phyloP scores from a whole-genome alignment of 441 rosid species.

The Geranium incanum region DNA sequence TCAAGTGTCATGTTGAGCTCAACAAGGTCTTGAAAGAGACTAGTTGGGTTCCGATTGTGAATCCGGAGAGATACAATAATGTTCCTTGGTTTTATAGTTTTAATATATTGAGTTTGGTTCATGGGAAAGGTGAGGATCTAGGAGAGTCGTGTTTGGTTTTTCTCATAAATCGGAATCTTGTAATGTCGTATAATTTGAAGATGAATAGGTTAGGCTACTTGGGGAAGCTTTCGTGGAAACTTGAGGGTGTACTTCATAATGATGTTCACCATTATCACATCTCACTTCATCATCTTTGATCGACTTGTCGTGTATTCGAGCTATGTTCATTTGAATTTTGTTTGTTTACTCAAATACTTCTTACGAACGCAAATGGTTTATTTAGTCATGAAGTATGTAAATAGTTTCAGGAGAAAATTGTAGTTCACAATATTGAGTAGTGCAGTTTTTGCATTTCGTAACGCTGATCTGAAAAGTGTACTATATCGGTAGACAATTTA shows the following conservation, averaged over 20 bases:
- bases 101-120: neutral
- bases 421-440: too few species aligned
- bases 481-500: too few species aligned
- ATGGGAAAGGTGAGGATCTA: neutral
- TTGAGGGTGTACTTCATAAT: constrained; percentile 1
- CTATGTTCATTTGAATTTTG: too few species aligned
- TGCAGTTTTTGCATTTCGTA: too few species aligned
- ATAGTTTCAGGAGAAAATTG: too few species aligned
- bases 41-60: neutral
- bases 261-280: constrained; percentile 3
- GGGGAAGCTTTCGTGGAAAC: neutral
- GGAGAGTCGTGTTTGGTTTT: neutral
- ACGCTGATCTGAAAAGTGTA: too few species aligned
- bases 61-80: neutral
- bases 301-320: neutral
- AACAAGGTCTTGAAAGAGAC: neutral
- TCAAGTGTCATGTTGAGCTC: neutral
- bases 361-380: too few species aligned
- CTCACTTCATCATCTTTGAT: neutral
- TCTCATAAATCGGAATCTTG: neutral
- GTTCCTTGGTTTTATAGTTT: constrained; percentile 8
- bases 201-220: neutral
- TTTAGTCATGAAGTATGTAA: too few species aligned
- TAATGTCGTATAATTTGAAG: neutral
- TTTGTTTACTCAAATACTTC: too few species aligned